These are phyloP conservation scores for Backusella liffmaniae DNA, from an alignment of 192 early-diverging fungal genomes.

Conservation along the genomic window DNA sequence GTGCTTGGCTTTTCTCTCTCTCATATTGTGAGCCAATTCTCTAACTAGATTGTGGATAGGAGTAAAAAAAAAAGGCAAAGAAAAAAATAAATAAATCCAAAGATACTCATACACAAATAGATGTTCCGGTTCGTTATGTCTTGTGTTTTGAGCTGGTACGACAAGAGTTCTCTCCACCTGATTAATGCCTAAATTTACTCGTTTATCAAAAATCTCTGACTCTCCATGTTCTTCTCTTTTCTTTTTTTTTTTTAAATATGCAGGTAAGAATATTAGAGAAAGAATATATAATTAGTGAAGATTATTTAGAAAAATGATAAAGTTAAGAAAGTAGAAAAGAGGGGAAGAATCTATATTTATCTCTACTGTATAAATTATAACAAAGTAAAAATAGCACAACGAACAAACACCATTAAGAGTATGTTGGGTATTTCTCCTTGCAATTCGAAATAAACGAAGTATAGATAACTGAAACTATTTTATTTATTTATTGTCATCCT, in stretches of 20 bases:
- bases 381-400: not conserved
- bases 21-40: not conserved
- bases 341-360: not conserved
- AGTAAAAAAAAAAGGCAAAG: not conserved
- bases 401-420: not conserved
- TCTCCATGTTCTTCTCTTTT: too few species aligned
- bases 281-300: not conserved
- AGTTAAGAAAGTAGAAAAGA: conserved; percentile 6
- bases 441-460: not conserved
- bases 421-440: not conserved
- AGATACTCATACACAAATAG: not conserved
- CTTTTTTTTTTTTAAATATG: not conserved
- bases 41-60: not conserved
- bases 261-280: not conserved
- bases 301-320: not conserved
- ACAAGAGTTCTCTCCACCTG: not conserved
- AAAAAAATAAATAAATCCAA: not conserved
- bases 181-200: not conserved
- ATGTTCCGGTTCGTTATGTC: not conserved
- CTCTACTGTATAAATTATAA: not conserved
- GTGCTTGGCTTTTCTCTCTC: not conserved
- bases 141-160: not conserved
- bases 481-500: not conserved
- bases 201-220: not conserved
- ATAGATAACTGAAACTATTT: not conserved